A percentile compares a stretch with the other conserved stretches of the same genome.
Conservation (phyloP, 495 filamentous ascomycete species). For the Penicillium desertorum region DNA sequence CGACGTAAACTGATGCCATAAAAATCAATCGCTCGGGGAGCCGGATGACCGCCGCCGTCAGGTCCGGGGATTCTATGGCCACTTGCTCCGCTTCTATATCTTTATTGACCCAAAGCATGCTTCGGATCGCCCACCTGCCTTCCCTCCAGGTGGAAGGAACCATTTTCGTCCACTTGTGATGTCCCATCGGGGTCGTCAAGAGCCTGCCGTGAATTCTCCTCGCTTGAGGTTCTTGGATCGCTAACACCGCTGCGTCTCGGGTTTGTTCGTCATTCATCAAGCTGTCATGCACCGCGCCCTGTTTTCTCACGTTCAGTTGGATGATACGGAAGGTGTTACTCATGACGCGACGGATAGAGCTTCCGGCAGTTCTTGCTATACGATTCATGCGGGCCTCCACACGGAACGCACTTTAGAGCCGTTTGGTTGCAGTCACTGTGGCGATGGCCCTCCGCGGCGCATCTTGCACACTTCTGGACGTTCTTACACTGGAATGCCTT, state of each 20-base stretch:
- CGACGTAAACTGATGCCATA: no score
- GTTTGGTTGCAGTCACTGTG: conserved; percentile 23
- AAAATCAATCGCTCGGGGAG: conserved; percentile 15
- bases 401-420: conserved; percentile 29
- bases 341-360: conserved; percentile 27
- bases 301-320: conserved; percentile 34
- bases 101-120: conserved; percentile 35
- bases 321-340: conserved; percentile 31
- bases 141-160: conserved; percentile 17
- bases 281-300: conserved; percentile 26
- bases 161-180: conserved; percentile 34
- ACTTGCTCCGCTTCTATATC: conserved; percentile 32
- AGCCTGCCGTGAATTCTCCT: conserved; percentile 25
- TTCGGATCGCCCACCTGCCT: conserved; percentile 28
- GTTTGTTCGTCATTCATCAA: conserved; percentile 33
- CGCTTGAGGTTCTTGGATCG: conserved; percentile 23
- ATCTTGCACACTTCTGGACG: conserved; percentile 30
- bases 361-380: conserved; percentile 33
- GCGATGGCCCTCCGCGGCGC: conserved; percentile 25
- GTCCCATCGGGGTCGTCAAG: conserved; percentile 28
- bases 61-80: conserved; percentile 24
- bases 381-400: conserved; percentile 30
- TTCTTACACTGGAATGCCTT: conserved; percentile 8
- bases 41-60: conserved; percentile 28
- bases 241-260: conserved; percentile 19